These are phyloP conservation scores for Ogataea angusta DNA, from an alignment of 805 yeast genomes.

Conservation along the genomic window DNA sequence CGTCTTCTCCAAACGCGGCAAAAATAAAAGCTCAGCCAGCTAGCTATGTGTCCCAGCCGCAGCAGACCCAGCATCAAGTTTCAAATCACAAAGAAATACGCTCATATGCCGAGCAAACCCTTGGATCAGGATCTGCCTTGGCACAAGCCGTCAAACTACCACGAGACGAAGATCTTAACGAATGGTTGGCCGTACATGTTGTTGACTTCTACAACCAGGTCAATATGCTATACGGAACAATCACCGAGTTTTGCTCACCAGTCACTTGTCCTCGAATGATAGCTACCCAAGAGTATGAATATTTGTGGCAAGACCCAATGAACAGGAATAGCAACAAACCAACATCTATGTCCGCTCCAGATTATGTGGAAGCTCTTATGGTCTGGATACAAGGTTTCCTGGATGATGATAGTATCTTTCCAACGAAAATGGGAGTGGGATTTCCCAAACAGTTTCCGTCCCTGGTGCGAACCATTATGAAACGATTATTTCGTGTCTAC, in stretches of 20 bases:
- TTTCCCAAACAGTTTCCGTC: slow-evolving; percentile 82
- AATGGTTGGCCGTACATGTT: slow-evolving; percentile 97
- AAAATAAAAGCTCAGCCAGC: slow-evolving; percentile 15
- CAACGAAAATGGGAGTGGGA: slow-evolving; percentile 85
- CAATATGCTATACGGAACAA: slow-evolving; percentile 93
- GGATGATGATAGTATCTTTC: slow-evolving; percentile 88
- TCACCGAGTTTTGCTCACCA: slow-evolving; percentile 96
- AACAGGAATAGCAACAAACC: slow-evolving; percentile 60
- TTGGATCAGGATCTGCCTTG: slow-evolving; percentile 88
- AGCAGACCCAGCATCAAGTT: slow-evolving; percentile 20
- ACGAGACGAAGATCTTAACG: slow-evolving; percentile 84
- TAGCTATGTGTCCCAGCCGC: slow-evolving; percentile 8
- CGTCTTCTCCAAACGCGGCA: slow-evolving; percentile 22
- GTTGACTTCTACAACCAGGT: slow-evolving; percentile 95
- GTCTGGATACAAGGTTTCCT: slow-evolving; percentile 91
- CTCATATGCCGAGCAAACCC: slow-evolving; percentile 88
- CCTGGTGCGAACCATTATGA: slow-evolving; percentile 80
- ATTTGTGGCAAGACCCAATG: slow-evolving; percentile 88
- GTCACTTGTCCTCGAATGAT: slow-evolving; percentile 94
- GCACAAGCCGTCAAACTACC: slow-evolving; percentile 94
- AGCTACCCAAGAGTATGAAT: slow-evolving; percentile 96
- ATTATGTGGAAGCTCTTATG: slow-evolving; percentile 90
- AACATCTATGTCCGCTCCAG: slow-evolving; percentile 88
- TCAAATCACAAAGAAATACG: slow-evolving; percentile 67
- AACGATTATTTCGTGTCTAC: slow-evolving; percentile 87